phyloP scores from a whole-genome alignment of 1,139 yeast species.

The Suhomyces bolitotheri region DNA sequence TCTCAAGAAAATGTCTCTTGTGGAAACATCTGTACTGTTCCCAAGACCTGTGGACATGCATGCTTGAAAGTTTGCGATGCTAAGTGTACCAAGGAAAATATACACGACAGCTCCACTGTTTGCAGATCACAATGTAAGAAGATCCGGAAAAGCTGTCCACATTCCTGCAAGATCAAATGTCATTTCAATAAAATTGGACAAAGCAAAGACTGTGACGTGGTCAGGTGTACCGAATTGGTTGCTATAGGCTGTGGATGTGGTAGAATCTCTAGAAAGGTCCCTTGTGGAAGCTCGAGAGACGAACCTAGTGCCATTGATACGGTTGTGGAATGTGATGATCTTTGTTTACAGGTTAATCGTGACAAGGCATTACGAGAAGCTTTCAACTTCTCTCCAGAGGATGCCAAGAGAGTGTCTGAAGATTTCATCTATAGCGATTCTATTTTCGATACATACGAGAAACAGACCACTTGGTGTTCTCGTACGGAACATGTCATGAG shows the following conservation, averaged over 20 bases:
- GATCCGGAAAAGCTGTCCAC: conserved; percentile 57
- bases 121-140: conserved; percentile 63
- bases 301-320: conserved; percentile 32
- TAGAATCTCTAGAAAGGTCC: conserved; percentile 40
- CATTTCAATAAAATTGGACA: conserved; percentile 53
- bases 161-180: conserved; percentile 61
- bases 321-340: conserved; percentile 61
- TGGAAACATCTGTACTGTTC: conserved; percentile 61
- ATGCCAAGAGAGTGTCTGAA: conserved; percentile 18
- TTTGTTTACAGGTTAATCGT: conserved; percentile 63
- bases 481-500: conserved; percentile 57
- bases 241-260: conserved; percentile 66
- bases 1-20: conserved; percentile 72
- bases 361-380: conserved; percentile 66
- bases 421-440: conserved; percentile 44
- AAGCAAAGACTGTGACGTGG: conserved; percentile 38
- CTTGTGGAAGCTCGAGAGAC: conserved; percentile 54
- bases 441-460: conserved; percentile 43
- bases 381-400: conserved; percentile 39
- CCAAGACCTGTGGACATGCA: conserved; percentile 66
- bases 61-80: conserved; percentile 62
- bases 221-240: conserved; percentile 50
- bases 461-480: conserved; percentile 64
- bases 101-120: conserved; percentile 34
- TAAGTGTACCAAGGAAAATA: conserved; percentile 34